These are phyloP conservation scores for Phytophthora citricola DNA, from an alignment of 352 stramenopile species.

Conservation along the genomic window DNA sequence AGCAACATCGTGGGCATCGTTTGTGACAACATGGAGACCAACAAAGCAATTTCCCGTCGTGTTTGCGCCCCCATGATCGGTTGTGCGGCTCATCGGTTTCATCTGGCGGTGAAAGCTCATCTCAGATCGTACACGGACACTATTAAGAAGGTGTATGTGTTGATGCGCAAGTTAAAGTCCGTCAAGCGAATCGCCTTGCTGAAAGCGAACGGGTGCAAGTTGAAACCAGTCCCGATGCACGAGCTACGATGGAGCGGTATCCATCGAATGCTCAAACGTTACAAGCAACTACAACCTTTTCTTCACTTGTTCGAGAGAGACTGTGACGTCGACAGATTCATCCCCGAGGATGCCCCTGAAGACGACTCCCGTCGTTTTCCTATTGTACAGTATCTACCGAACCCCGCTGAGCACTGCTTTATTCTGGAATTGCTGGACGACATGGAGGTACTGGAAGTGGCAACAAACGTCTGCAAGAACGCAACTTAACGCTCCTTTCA, in stretches of 20 bases:
- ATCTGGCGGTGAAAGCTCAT: neutral
- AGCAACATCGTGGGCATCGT: conserved; percentile 10
- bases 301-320: conserved; percentile 1
- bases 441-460: neutral
- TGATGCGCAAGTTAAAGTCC: conserved; percentile 9
- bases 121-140: neutral
- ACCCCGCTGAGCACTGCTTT: neutral
- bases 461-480: neutral
- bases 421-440: conserved; percentile 1
- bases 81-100: conserved; percentile 17
- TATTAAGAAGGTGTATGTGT: neutral
- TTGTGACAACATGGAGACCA: conserved; percentile 17
- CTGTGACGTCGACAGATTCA: neutral
- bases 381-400: neutral
- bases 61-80: conserved; percentile 2
- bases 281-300: neutral
- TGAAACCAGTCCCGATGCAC: conserved; percentile 2
- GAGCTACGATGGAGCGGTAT: conserved; percentile 4
- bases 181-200: conserved; percentile 1
- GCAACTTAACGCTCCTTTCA: neutral
- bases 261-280: conserved; percentile 1
- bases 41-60: conserved; percentile 8
- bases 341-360: neutral
- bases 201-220: neutral
- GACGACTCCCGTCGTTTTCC: conserved; percentile 1